Evolutionary conservation across 441 rosid species (phyloP), one percentile per base, ranked within the genome.

Genomic region (Lepidium campestre): DNA sequence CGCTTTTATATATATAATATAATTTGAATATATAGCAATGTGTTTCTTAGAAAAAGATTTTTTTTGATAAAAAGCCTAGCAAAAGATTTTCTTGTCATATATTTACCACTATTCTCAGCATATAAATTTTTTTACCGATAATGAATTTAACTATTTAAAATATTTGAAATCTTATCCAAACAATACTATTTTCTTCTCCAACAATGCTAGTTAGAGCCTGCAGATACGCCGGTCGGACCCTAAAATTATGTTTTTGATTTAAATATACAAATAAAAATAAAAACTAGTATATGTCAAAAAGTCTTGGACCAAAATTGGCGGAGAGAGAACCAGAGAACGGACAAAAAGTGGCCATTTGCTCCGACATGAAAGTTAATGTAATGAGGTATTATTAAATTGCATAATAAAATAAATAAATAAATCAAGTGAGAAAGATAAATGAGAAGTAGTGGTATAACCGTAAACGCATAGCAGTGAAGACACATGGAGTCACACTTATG

Each of bases 231-330:
- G 31, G 41, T 54, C 23, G 41, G 23, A 34, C 36, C 41, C 27
- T 11, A 2, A 34, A 18, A 17, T 2, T 53, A 10, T 17, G 40
- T 32, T 6, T 32, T 4, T 10, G 58, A 6, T 32, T 32, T 15
- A 2, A 17, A 17, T 52, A 47, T 22, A 14, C 31, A 27, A 27
- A 27, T 49, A 27, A 6, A 57, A 27, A 41, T 3, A 10, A 13
- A 17, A 27, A 17, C 17, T 7, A 23, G n/a, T 48, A 7, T n/a
- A n/a, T 45, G n/a, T 25, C 45, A 53, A 50, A 70, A 55, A 45
- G 56, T 55, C 37, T 20, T 53, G 63, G 49, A 62, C 69, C 68
- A 53, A 63, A 62, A 62, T 62, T 70, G 69, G 41, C 69, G 62
- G 68, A 54, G 69, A 70, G 62, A 54, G 40, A 34, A 40, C 46